These are phyloP conservation scores for Russula dissimulans DNA, from an alignment of 768 basidiomycete species.

Conservation along the genomic window DNA sequence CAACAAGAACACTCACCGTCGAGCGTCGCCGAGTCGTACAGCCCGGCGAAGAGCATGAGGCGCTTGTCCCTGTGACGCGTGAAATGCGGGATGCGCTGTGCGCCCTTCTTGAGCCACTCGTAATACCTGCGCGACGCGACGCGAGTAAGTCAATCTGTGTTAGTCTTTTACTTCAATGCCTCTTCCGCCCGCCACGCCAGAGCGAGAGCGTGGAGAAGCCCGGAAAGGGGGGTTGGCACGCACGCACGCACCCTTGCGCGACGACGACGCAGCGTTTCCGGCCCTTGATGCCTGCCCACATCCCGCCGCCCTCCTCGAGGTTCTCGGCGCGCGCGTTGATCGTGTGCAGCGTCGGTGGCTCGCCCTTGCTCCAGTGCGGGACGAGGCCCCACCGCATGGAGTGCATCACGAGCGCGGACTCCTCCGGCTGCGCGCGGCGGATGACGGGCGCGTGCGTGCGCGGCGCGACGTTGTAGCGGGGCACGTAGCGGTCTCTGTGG, in stretches of 20 bases:
- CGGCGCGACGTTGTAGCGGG: constrained; percentile 78
- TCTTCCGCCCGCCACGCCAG: too few relatives aligned
- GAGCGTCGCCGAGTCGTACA: constrained; percentile 68
- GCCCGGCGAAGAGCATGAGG: constrained; percentile 78
- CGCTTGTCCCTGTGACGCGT: constrained; percentile 53
- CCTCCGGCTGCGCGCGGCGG: constrained; percentile 28
- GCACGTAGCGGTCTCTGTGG: constrained; percentile 46
- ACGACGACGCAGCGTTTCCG: constrained; percentile 79
- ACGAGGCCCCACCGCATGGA: constrained; percentile 90
- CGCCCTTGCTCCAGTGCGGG: constrained; percentile 73
- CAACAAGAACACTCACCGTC: constrained; percentile 36
- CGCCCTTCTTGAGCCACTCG: constrained; percentile 87
- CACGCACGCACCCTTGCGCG: constrained; percentile 53
- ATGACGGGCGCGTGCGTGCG: constrained; percentile 72
- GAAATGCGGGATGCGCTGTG: constrained; percentile 73
- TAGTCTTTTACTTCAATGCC: too few relatives aligned
- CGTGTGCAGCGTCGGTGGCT: constrained; percentile 65
- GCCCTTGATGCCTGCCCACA: constrained; percentile 81
- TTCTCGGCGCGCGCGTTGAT: constrained; percentile 88
- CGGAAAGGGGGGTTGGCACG: background rate
- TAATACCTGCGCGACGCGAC: constrained; percentile 53
- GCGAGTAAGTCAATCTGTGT: too few relatives aligned
- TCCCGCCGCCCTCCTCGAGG: constrained; percentile 60
- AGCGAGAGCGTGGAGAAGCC: too few relatives aligned
- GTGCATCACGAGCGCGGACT: constrained; percentile 46